Conservation (phyloP, 2,329 filamentous ascomycete genomes). For the Ceratocystis huliohia region DNA sequence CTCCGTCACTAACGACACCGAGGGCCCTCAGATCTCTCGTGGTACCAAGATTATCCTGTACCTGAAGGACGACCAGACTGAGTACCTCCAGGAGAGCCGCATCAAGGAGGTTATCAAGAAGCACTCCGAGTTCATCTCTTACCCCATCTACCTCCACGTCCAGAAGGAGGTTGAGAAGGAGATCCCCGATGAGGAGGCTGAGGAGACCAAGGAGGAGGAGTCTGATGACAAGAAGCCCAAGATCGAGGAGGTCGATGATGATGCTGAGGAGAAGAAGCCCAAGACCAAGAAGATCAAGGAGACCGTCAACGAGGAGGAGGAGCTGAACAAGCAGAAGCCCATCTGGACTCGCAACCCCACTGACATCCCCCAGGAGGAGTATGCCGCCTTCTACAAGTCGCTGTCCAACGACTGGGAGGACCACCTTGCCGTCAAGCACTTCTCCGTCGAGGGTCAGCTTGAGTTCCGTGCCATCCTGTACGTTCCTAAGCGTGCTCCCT, state of each 20-base stretch:
- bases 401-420: conserved; percentile 99
- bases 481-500: conserved; percentile 98
- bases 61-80: conserved; percentile 97
- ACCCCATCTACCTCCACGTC: conserved; percentile 99
- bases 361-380: conserved; percentile 93
- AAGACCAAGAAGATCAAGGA: conserved; percentile 99
- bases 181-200: conserved; percentile 89
- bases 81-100: conserved; percentile 97
- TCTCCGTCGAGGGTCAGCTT: conserved; percentile 99
- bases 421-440: conserved; percentile 99
- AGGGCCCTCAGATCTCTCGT: conserved; percentile 80
- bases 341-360: conserved; percentile 98
- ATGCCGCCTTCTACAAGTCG: conserved; percentile 99
- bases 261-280: conserved; percentile 77
- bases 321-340: conserved; percentile 99
- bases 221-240: conserved; percentile 88
- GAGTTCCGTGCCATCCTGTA: conserved; percentile 99
- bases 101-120: conserved; percentile 99
- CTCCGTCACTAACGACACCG: conserved; percentile 79
- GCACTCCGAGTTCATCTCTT: conserved; percentile 99
- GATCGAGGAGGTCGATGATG: conserved; percentile 86
- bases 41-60: conserved; percentile 97
- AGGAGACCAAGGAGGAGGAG: conserved; percentile 46
- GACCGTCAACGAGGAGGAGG: conserved; percentile 96
- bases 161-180: conserved; percentile 98